These are phyloP conservation scores for Gossypium trilobum DNA, from an alignment of 441 rosid species.

Conservation along the genomic window DNA sequence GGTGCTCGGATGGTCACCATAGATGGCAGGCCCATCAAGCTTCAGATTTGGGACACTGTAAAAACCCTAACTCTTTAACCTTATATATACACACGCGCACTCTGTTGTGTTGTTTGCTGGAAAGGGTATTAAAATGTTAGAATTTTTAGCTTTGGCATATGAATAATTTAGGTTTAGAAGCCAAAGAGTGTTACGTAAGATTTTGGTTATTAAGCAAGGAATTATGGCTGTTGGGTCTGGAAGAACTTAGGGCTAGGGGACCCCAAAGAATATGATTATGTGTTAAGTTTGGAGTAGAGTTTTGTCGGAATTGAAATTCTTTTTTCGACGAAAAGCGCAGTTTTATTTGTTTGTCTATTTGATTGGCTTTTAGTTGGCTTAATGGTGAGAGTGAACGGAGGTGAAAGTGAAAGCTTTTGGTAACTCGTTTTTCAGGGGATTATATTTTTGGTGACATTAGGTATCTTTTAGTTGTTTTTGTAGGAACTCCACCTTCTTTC, in stretches of 20 bases:
- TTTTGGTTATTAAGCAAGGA: neutral
- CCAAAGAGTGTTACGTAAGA: neutral
- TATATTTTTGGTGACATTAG: neutral
- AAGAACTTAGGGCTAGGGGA: neutral
- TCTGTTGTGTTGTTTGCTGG: neutral
- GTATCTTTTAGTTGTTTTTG: neutral
- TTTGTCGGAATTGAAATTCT: neutral
- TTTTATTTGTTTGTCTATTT: neutral
- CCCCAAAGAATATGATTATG: neutral
- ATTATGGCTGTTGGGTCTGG: neutral
- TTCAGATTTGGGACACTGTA: slow-evolving; percentile 72
- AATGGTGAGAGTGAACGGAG: neutral
- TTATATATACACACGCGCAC: neutral
- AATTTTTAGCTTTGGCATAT: neutral
- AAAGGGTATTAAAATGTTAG: neutral
- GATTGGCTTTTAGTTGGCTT: neutral
- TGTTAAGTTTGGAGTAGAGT: neutral
- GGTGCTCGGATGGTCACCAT: slow-evolving; percentile 75
- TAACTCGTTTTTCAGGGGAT: neutral
- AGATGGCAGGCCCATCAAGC: slow-evolving; percentile 53
- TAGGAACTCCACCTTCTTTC: neutral
- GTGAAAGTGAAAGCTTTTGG: neutral
- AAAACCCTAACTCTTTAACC: neutral
- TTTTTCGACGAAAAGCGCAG: neutral
- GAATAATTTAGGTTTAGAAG: neutral